Base-by-base conservation (phyloP, 257 asterid species). In the Forsythia suspensa region DNA sequence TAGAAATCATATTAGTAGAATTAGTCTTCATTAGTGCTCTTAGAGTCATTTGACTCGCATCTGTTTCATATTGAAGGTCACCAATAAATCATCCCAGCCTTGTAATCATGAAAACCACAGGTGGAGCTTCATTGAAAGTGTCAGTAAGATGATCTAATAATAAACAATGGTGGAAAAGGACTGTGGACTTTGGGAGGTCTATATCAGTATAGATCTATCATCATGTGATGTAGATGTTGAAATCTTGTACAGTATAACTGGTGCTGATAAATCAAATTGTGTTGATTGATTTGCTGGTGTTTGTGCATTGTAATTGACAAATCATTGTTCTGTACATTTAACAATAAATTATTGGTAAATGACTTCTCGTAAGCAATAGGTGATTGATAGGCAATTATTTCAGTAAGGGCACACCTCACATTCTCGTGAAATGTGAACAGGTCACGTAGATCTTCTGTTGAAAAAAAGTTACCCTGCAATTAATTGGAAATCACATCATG, bases 391-490 rank as follows among this genome's bases (percentile, higher is more conserved):
- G 76, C 65, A 86, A 77, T 59, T 46, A 55, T 70, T 44, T 42
- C 65, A 71, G 81, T 36, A 78, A 68, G 71, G 63, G 51, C 92
- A 76, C 68, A 95, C 99, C 97, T 93, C 80, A 85, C 78, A 68
- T 80, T 83, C 81, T 89, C 97, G 75, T 88, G 90, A 90, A 91
- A 90, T 40, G 97, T 88, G 89, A 95, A 95, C 86, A 95, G 81
- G 88, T 95, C 97, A 42, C 97, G 96, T 37, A 95, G 91, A 86
- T 93, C 99, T 88, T 95, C 99, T 0, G 97, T 81, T 38, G 99
- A 95, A 78, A 95, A 91, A 66, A 78, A 80, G 88, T 91, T 95
- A 39, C 97, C 98, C 99, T 95, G 90, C 80, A 80, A 84, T 10
- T 76, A 79, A 39, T 6, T 77, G 78, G 48, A 78, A 73, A 68